Evolutionary conservation across 441 rosid species (phyloP).

Genomic region (Mallotus japonicus): DNA sequence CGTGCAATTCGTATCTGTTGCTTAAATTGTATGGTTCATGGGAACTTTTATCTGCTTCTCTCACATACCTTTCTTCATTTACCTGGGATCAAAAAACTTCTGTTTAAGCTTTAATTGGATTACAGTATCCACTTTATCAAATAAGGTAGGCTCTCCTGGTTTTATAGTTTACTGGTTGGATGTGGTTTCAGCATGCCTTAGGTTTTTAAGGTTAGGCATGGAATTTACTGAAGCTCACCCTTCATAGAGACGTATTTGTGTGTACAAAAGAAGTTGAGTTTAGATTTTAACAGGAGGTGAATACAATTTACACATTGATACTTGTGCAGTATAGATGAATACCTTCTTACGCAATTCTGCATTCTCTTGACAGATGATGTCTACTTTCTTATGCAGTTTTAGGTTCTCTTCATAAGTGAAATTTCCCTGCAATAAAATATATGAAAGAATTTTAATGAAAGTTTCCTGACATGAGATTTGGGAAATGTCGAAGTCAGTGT

Average conservation of each 20-base stretch:
- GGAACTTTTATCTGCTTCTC: conserved; percentile 37
- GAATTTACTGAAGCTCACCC: neutral
- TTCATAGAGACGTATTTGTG: neutral
- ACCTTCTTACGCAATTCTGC: conserved; percentile 67
- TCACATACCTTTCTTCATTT: conserved; percentile 39
- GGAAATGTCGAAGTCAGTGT: conserved; percentile 6
- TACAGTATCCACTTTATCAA: conserved; percentile 1
- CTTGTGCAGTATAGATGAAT: conserved; percentile 15
- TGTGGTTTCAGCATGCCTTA: neutral
- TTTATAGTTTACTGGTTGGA: conserved; percentile 3
- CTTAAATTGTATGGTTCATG: conserved; percentile 29
- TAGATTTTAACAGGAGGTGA: neutral
- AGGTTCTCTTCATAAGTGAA: conserved; percentile 60
- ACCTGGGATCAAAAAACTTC: conserved; percentile 35
- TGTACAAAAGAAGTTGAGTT: neutral
- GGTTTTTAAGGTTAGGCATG: conserved; percentile 1
- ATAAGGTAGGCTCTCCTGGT: conserved; percentile 1
- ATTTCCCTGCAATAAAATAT: conserved; percentile 48
- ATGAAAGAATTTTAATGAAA: conserved; percentile 16
- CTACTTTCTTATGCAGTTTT: conserved; percentile 54
- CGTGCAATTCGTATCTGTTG: conserved; percentile 39
- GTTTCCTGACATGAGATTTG: neutral
- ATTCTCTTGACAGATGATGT: conserved; percentile 56
- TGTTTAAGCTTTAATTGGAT: conserved; percentile 13
- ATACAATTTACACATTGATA: neutral